Conservation (phyloP, 129 eudicot species). For the Chrysanthemum makinoi region DNA sequence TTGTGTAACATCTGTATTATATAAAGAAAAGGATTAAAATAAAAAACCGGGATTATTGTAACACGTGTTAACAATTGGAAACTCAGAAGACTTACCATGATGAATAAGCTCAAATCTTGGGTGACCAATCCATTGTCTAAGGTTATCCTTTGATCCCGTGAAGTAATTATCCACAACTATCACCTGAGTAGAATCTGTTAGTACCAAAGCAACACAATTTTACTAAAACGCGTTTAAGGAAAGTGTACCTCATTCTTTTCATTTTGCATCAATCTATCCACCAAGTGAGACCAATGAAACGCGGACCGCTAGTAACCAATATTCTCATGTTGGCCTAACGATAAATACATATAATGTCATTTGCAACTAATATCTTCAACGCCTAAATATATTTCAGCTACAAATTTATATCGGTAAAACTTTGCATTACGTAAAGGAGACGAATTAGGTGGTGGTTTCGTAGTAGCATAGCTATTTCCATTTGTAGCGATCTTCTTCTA, state of each 20-base stretch:
- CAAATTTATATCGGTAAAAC: too few species aligned
- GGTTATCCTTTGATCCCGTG: conserved; percentile 83
- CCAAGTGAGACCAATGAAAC: conserved; percentile 84
- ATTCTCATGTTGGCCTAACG: too few species aligned
- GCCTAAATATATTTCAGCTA: too few species aligned
- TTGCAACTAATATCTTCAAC: too few species aligned
- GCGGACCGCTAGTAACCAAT: too few species aligned
- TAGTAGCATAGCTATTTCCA: too few species aligned
- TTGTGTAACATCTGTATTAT: conserved; percentile 66
- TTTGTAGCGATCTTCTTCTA: too few species aligned
- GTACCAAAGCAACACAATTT: background rate
- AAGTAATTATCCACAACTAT: conserved; percentile 82
- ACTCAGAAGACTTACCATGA: conserved; percentile 49
- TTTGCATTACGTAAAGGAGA: too few species aligned
- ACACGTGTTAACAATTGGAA: background rate
- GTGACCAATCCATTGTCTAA: conserved; percentile 77
- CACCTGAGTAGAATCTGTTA: conserved; percentile 32
- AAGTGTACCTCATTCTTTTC: conserved; percentile 72
- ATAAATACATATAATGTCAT: too few species aligned
- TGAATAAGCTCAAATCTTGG: conserved; percentile 91
- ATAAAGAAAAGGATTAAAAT: background rate
- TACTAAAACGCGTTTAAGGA: background rate
- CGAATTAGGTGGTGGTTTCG: too few species aligned
- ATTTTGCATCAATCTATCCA: conserved; percentile 75
- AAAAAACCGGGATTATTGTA: background rate